Conservation (phyloP, 1,139 yeast species). For the Zygosaccharomyces pseudobailii region DNA sequence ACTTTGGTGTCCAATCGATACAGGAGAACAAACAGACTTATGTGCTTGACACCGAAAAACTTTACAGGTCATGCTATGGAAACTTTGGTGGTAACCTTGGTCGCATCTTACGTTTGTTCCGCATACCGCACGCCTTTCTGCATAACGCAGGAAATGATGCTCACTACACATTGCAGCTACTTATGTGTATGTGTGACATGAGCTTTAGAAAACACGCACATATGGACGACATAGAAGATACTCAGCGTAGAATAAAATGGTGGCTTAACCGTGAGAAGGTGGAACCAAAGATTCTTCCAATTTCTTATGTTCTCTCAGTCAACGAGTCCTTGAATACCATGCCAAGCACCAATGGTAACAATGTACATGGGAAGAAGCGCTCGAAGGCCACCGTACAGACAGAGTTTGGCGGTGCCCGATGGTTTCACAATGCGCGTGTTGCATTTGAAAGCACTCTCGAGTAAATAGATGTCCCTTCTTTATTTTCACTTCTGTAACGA, state of each 20-base stretch:
- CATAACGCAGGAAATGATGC: conserved; percentile 89
- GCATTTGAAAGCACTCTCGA: conserved; percentile 15
- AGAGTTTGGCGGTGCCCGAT: conserved; percentile 31
- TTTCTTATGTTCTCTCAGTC: conserved; percentile 27
- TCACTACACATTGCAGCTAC: conserved; percentile 55
- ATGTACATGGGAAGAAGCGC: conserved; percentile 1
- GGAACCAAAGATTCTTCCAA: conserved; percentile 29
- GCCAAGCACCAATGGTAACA: not conserved
- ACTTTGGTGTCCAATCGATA: conserved; percentile 8
- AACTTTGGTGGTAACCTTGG: conserved; percentile 47
- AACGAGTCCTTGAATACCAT: conserved; percentile 10
- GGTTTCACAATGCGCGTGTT: conserved; percentile 21
- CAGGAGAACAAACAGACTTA: conserved; percentile 10
- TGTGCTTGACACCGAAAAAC: conserved; percentile 49
- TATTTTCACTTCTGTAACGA: not conserved
- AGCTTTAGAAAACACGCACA: conserved; percentile 36
- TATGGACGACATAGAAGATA: conserved; percentile 31
- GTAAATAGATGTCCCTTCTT: conserved; percentile 1
- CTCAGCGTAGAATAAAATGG: conserved; percentile 19
- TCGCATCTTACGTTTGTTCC: conserved; percentile 46
- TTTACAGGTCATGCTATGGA: conserved; percentile 45
- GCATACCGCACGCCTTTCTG: conserved; percentile 57
- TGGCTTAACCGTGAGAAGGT: conserved; percentile 25
- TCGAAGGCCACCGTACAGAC: conserved; percentile 27
- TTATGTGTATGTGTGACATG: conserved; percentile 54